A percentile compares a stretch with the other conserved stretches of the same genome.
Evolutionary conservation across 176 grass and related monocot species (phyloP).

Genomic region (Urochloa ruziziensis): DNA sequence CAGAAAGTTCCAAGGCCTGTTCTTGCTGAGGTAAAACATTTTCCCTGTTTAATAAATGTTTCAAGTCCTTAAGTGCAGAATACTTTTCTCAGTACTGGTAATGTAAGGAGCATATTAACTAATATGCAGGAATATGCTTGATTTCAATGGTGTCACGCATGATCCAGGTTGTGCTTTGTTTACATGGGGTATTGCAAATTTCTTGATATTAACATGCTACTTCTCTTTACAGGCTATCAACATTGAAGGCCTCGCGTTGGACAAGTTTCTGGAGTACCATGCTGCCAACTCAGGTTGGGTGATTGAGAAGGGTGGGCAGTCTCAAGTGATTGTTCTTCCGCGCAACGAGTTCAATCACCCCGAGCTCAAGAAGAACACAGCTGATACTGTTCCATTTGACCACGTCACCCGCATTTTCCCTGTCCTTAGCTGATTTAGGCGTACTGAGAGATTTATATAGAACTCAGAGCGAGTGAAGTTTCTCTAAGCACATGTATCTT

Average conservation of each 20-base stretch:
- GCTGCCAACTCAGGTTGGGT: slow-evolving; percentile 75
- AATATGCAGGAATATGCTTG: not conserved
- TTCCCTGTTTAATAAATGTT: slow-evolving; percentile 7
- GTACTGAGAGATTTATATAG: not conserved
- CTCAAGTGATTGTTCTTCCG: slow-evolving; percentile 72
- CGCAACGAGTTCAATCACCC: slow-evolving; percentile 90
- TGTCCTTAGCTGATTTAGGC: slow-evolving; percentile 67
- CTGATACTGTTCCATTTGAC: slow-evolving; percentile 70
- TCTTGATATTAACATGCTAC: not conserved
- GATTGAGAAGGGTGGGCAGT: slow-evolving; percentile 63
- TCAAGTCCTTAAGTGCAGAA: not conserved
- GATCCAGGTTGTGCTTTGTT: not conserved
- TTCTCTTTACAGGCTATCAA: slow-evolving; percentile 70
- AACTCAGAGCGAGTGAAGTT: slow-evolving; percentile 29
- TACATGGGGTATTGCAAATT: not conserved
- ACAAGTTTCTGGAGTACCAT: slow-evolving; percentile 94
- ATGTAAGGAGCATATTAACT: not conserved
- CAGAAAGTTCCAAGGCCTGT: slow-evolving; percentile 96
- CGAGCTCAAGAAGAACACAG: slow-evolving; percentile 86
- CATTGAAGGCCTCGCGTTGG: slow-evolving; percentile 85
- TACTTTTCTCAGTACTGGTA: not conserved
- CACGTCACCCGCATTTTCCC: slow-evolving; percentile 90
- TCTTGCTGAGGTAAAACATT: slow-evolving; percentile 74
- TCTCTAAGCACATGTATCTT: slow-evolving; percentile 6
- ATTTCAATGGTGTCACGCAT: not conserved